Conservation (phyloP, 148 eudicot species). For the Selenicereus undatus region DNA sequence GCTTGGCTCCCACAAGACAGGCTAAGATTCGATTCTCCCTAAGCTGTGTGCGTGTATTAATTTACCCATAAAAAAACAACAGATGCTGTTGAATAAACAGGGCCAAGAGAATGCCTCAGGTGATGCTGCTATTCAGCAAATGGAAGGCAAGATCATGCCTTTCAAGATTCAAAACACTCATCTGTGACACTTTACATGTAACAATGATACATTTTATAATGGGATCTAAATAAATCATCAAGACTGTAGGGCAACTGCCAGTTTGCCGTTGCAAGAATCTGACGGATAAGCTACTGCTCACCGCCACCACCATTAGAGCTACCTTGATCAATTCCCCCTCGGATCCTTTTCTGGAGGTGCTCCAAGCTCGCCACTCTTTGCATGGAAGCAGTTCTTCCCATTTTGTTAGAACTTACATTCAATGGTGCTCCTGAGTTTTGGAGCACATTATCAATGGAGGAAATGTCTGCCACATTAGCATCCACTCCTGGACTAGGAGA, state of each 20-base stretch:
- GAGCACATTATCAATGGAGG: conserved; percentile 40
- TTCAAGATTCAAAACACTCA: not conserved
- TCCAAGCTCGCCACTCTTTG: conserved; percentile 95
- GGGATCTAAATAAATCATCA: not conserved
- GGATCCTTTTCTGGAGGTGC: conserved; percentile 89
- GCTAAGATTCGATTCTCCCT: too few species aligned
- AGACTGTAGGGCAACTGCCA: not conserved
- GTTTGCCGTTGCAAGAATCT: not conserved
- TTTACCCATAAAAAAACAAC: too few species aligned
- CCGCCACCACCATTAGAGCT: conserved; percentile 25
- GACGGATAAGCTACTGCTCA: conserved; percentile 28
- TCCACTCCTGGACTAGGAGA: conserved; percentile 27
- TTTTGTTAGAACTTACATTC: conserved; percentile 34
- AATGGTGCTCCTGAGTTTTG: conserved; percentile 28
- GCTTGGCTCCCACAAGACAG: too few species aligned
- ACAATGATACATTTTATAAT: conserved; percentile 25
- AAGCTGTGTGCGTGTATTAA: too few species aligned
- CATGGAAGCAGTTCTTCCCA: conserved; percentile 74
- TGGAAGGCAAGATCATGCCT: conserved; percentile 6
- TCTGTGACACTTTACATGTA: conserved; percentile 19
- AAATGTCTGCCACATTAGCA: conserved; percentile 30
- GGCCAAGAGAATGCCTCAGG: not conserved
- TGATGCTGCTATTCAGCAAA: not conserved
- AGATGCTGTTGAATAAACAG: not conserved
- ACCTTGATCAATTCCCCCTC: conserved; percentile 50